phyloP scores from a whole-genome alignment of 2,329 filamentous ascomycete species.

The Cyclaneusma minus region DNA sequence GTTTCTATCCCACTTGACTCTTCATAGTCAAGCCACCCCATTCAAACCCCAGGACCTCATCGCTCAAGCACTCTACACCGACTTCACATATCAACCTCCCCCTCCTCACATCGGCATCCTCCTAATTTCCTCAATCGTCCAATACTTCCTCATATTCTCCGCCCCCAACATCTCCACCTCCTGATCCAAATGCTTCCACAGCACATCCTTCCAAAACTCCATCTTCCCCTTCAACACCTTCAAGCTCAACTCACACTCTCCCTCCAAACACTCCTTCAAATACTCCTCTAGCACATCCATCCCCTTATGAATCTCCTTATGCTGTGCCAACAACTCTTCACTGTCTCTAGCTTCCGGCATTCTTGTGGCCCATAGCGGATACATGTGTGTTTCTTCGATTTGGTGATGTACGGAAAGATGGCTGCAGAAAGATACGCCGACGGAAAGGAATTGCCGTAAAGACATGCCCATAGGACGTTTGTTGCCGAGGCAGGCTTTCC shows the following conservation, averaged over 20 bases:
- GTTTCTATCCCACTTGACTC: too few relatives aligned
- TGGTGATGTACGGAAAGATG: constrained; percentile 63
- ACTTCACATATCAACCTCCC: constrained; percentile 1
- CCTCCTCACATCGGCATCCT: constrained; percentile 46
- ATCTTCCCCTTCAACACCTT: constrained; percentile 51
- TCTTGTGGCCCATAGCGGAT: constrained; percentile 58
- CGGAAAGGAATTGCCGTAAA: constrained; percentile 50
- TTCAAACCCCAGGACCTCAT: too few relatives aligned
- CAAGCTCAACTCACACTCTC: constrained; percentile 44
- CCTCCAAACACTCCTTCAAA: constrained; percentile 40
- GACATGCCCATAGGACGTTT: constrained; percentile 48
- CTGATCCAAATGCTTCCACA: constrained; percentile 74
- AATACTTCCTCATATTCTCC: constrained; percentile 78
- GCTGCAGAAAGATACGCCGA: constrained; percentile 53
- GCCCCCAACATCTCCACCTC: constrained; percentile 67
- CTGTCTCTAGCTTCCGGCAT: constrained; percentile 62
- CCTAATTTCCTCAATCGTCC: constrained; percentile 61
- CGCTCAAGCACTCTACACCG: too few relatives aligned
- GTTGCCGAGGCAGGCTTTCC: constrained; percentile 42
- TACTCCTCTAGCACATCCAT: constrained; percentile 55
- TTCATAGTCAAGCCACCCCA: too few relatives aligned
- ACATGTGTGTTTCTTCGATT: constrained; percentile 72
- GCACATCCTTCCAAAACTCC: constrained; percentile 62
- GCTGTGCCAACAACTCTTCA: constrained; percentile 57
- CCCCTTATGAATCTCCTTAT: constrained; percentile 63